Evolutionary conservation across 768 basidiomycete species (phyloP).

Genomic region (Naganishia friedmannii): DNA sequence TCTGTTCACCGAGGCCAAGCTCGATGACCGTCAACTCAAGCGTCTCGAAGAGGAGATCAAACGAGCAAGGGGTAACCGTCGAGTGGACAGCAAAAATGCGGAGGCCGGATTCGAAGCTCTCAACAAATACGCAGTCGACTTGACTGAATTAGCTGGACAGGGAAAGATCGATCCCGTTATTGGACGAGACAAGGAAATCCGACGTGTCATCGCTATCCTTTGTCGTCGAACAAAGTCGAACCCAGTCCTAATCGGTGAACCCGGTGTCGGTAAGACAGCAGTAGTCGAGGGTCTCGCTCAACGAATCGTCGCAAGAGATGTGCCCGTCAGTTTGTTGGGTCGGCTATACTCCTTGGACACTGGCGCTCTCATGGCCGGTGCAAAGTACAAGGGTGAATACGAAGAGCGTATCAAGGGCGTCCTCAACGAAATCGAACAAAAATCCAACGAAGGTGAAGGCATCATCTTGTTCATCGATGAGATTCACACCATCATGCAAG

Average conservation of each 20-base stretch:
- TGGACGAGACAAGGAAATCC: slow-evolving; percentile 75
- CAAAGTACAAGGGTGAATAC: slow-evolving; percentile 84
- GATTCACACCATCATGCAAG: slow-evolving; percentile 75
- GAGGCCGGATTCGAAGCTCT: slow-evolving; percentile 93
- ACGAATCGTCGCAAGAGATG: slow-evolving; percentile 86
- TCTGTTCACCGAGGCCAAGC: slow-evolving; percentile 73
- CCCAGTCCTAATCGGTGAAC: slow-evolving; percentile 90
- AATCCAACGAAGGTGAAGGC: slow-evolving; percentile 68
- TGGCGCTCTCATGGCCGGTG: slow-evolving; percentile 68
- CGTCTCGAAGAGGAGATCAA: slow-evolving; percentile 47
- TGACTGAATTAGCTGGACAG: slow-evolving; percentile 53
- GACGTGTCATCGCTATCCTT: slow-evolving; percentile 76
- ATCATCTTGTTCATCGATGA: slow-evolving; percentile 96
- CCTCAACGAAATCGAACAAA: slow-evolving; percentile 87
- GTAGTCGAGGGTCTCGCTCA: slow-evolving; percentile 94
- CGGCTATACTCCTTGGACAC: slow-evolving; percentile 70
- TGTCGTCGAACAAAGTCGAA: slow-evolving; percentile 86
- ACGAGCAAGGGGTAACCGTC: slow-evolving; percentile 67
- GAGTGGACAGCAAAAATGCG: slow-evolving; percentile 78
- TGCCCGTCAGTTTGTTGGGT: slow-evolving; percentile 49
- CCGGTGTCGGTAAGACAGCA: slow-evolving; percentile 87
- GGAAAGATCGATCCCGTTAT: slow-evolving; percentile 56
- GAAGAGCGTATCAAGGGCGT: slow-evolving; percentile 93
- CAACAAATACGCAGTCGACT: slow-evolving; percentile 60
- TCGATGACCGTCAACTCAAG: slow-evolving; percentile 45